These are phyloP conservation scores for Didymella lethalis DNA, from an alignment of 2,329 filamentous ascomycete genomes.

Conservation along the genomic window DNA sequence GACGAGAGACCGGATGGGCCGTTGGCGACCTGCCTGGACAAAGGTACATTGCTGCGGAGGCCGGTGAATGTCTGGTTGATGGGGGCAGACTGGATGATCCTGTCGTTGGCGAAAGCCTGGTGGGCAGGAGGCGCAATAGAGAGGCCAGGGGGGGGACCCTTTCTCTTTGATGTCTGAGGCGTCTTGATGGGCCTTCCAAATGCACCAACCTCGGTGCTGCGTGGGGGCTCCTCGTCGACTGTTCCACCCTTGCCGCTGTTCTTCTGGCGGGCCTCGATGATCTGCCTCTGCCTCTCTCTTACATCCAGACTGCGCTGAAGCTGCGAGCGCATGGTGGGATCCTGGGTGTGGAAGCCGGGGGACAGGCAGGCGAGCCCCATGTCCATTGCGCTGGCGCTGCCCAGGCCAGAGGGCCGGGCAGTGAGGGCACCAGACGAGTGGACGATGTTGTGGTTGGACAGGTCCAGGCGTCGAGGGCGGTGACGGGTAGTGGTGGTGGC, in stretches of 20 bases:
- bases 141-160: conserved; percentile 81
- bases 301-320: conserved; percentile 93
- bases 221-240: conserved; percentile 39
- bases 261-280: conserved; percentile 93
- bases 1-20: conserved; percentile 83
- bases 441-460: conserved; percentile 64
- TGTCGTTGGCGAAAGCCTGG: conserved; percentile 89
- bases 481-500: conserved; percentile 74
- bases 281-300: conserved; percentile 89
- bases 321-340: conserved; percentile 96
- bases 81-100: conserved; percentile 95
- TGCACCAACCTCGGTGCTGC: conserved; percentile 49
- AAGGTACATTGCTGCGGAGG: conserved; percentile 68
- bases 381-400: conserved; percentile 81
- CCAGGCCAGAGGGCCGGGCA: conserved; percentile 75
- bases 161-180: conserved; percentile 76
- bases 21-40: conserved; percentile 80
- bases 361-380: conserved; percentile 94
- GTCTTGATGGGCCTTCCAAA: conserved; percentile 66
- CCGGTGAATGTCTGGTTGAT: conserved; percentile 95
- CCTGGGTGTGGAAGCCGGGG: conserved; percentile 93
- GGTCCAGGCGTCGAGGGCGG: conserved; percentile 77
- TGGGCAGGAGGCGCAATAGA: conserved; percentile 96
- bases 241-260: conserved; percentile 64
- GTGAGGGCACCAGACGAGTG: conserved; percentile 58